Evolutionary conservation across 768 basidiomycete genomes (phyloP).

Genomic region (Boletus eberwhitei): DNA sequence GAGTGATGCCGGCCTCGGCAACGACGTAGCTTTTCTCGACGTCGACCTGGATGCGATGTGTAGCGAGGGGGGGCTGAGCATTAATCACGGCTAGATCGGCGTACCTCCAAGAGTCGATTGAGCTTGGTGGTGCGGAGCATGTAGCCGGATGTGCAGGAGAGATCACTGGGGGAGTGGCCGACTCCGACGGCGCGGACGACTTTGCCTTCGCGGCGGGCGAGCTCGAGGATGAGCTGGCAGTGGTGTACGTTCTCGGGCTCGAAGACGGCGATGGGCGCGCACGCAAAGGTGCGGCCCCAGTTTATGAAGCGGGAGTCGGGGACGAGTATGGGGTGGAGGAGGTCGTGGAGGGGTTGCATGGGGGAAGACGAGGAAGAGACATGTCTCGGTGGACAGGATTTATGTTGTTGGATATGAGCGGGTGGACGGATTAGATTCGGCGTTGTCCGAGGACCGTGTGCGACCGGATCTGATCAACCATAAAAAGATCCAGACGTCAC

Average conservation of each 20-base stretch:
- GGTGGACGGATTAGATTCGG: neutral
- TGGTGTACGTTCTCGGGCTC: conserved; percentile 68
- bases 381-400: neutral
- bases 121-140: conserved; percentile 80
- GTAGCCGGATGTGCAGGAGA: conserved; percentile 85
- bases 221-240: conserved; percentile 72
- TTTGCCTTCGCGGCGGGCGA: conserved; percentile 70
- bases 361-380: neutral
- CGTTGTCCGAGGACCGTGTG: conserved; percentile 1
- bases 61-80: no score
- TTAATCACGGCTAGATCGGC: conserved; percentile 23
- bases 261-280: conserved; percentile 68
- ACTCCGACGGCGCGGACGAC: conserved; percentile 80
- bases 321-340: conserved; percentile 10
- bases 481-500: no score
- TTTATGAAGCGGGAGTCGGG: conserved; percentile 60
- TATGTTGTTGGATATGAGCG: neutral
- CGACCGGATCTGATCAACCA: neutral
- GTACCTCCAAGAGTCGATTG: conserved; percentile 72
- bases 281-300: conserved; percentile 82
- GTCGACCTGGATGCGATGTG: conserved; percentile 53
- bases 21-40: conserved; percentile 60
- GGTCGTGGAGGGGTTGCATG: conserved; percentile 25
- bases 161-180: conserved; percentile 91
- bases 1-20: conserved; percentile 76